A percentile compares a stretch with the other conserved stretches of the same genome.
phyloP scores from a whole-genome alignment of 371 early-diverging fungal species.

The Saksenaea vasiformis region DNA sequence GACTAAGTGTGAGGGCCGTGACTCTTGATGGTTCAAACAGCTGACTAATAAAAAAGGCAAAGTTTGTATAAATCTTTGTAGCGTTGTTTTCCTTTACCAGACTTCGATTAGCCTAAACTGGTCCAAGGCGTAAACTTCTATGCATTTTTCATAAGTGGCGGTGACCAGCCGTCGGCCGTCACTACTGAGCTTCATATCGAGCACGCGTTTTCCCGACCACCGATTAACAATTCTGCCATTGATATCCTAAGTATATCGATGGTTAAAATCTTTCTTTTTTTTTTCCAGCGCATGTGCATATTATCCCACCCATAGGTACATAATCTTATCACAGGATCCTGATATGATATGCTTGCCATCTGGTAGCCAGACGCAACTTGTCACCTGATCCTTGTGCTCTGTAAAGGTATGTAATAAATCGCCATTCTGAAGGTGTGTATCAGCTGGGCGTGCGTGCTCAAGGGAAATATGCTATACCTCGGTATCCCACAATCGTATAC shows the following conservation, averaged over 20 bases:
- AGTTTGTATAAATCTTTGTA: neutral
- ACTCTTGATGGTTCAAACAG: slow-evolving; percentile 65
- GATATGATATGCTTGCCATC: slow-evolving; percentile 58
- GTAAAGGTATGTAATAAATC: slow-evolving; percentile 30
- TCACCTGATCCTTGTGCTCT: slow-evolving; percentile 62
- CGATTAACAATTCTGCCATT: slow-evolving; percentile 63
- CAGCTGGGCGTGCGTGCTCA: neutral
- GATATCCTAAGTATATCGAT: slow-evolving; percentile 26
- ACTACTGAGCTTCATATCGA: slow-evolving; percentile 68
- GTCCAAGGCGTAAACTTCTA: slow-evolving; percentile 69
- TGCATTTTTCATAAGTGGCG: slow-evolving; percentile 58
- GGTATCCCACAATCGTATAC: slow-evolving; percentile 74
- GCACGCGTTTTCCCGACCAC: slow-evolving; percentile 67
- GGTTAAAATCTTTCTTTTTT: neutral
- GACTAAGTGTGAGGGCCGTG: slow-evolving; percentile 67
- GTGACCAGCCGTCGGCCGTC: slow-evolving; percentile 70
- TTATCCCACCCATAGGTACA: slow-evolving; percentile 61
- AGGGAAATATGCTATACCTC: slow-evolving; percentile 44
- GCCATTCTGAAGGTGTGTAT: neutral
- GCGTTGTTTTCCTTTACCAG: slow-evolving; percentile 23
- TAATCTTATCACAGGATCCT: slow-evolving; percentile 66
- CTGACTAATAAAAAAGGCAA: slow-evolving; percentile 25
- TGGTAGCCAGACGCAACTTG: slow-evolving; percentile 76
- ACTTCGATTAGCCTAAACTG: slow-evolving; percentile 47
- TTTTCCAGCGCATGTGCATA: neutral